Conservation (phyloP, 129 eudicot species). For the Ambrosia trifida region DNA sequence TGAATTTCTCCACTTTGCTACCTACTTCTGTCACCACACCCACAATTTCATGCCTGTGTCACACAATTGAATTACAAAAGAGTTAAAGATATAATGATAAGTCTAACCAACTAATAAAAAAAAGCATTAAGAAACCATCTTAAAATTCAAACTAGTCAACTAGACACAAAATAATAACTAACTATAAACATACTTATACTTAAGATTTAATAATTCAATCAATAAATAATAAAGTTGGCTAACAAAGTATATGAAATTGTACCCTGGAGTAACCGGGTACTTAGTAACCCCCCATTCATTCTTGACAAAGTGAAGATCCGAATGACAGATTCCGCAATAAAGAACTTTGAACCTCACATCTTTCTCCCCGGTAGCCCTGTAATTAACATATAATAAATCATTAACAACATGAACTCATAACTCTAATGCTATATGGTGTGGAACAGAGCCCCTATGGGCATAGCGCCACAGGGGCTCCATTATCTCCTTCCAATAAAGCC, state of each 20-base stretch:
- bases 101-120: too few species aligned
- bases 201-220: too few species aligned
- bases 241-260: not conserved
- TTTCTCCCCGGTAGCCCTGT: constrained; percentile 36
- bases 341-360: constrained; percentile 34
- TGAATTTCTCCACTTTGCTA: constrained; percentile 57
- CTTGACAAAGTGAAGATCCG: constrained; percentile 56
- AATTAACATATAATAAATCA: not conserved
- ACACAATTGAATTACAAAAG: not conserved
- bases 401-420: not conserved
- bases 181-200: too few species aligned
- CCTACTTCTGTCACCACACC: constrained; percentile 78
- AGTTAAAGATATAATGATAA: too few species aligned
- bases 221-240: too few species aligned
- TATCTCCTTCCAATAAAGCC: too few species aligned
- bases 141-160: too few species aligned
- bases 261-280: constrained; percentile 47
- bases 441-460: too few species aligned
- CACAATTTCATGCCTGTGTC: constrained; percentile 62
- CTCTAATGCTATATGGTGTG: not conserved
- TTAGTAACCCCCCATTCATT: constrained; percentile 52
- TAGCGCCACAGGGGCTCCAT: too few species aligned
- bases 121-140: too few species aligned
- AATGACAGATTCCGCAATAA: constrained; percentile 41
- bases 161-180: too few species aligned